A percentile compares a stretch with the other conserved stretches of the same genome.
Evolutionary conservation across 208 protist species (phyloP).

Genomic region (Phytomonas sp.): DNA sequence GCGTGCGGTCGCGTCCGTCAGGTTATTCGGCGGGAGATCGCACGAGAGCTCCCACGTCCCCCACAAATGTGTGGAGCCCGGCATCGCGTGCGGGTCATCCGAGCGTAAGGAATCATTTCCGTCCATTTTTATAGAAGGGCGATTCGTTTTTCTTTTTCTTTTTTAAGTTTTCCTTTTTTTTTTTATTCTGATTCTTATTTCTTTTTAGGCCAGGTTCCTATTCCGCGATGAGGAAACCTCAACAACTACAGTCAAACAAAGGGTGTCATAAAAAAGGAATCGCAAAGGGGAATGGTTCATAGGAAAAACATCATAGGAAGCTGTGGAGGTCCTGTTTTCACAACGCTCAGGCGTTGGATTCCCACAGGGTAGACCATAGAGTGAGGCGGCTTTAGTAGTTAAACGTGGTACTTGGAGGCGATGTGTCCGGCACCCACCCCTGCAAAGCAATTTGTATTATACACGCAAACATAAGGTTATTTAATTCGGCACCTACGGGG

Average conservation of each 20-base stretch:
- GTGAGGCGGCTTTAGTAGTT: background rate
- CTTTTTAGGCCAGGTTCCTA: background rate
- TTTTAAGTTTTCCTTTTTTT: constrained; percentile 10
- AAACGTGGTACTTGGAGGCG: background rate
- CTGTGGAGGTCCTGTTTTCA: background rate
- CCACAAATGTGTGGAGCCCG: constrained; percentile 31
- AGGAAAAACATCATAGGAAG: background rate
- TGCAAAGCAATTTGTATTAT: background rate
- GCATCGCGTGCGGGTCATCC: background rate
- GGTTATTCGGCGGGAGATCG: constrained; percentile 26
- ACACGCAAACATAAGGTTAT: background rate
- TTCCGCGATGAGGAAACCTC: background rate
- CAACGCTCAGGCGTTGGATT: background rate
- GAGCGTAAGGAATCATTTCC: background rate
- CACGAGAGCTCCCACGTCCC: constrained; percentile 90
- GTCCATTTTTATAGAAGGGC: background rate
- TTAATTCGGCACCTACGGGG: background rate
- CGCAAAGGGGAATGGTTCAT: background rate
- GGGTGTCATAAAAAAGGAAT: background rate
- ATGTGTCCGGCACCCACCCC: background rate
- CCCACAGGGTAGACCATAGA: background rate
- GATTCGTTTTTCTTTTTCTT: constrained; percentile 11
- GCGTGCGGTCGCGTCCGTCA: background rate
- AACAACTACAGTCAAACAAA: background rate
- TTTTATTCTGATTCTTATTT: constrained; percentile 1